Evolutionary conservation across 1,284 basidiomycete species (phyloP), one percentile per base, ranked within the genome.

Genomic region (Cutaneotrichosporon sp.): DNA sequence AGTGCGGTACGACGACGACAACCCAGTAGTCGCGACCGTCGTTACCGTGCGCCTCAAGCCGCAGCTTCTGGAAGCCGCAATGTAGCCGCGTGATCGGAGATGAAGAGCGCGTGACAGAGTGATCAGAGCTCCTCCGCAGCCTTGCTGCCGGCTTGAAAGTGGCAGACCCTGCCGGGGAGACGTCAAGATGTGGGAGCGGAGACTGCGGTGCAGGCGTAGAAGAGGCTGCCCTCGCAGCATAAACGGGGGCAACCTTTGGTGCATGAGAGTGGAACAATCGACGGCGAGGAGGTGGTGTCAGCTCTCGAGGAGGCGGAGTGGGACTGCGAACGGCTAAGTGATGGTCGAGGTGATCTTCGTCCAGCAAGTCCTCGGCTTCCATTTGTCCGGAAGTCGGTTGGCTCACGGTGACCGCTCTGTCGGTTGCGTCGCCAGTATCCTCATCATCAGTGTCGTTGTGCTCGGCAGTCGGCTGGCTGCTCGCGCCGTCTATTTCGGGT

Each of bases 181-280:
- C 10, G 38, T 40, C 38, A 14, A 16, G 38, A 40, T 11, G 5
- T 11, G 13, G 13, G 38, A 40, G 9, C 5, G 38, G 38, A 40
- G 38, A 14, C 26, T 26, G 26, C 26, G 26, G 26, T 26, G 26
- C 26, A 26, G 26, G 26, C 26, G 26, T 26, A 26, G 26, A 26
- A 26, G 26, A 26, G 26, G 49, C 51, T 13, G 51, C 51, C 21
- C 5, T 34, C 5, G 16, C 10, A 10, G 18, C 42, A 46, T 46
- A 18, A 6, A 46, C 7, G 11, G 40, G 40, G 11, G 40, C 40
- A 42, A 42, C 40, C 6, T 16, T 13, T 18, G 30, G 51, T 4
- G 26, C 51, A 16, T 53, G 51, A 16, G 51, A n/a, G 51, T 53
- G 51, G 31, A n/a, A 32, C 31, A 53, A 14, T 53, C 31, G 51